Evolutionary conservation across 78 protist genomes (phyloP).

Genomic region (Dictyostelium firmibasis): DNA sequence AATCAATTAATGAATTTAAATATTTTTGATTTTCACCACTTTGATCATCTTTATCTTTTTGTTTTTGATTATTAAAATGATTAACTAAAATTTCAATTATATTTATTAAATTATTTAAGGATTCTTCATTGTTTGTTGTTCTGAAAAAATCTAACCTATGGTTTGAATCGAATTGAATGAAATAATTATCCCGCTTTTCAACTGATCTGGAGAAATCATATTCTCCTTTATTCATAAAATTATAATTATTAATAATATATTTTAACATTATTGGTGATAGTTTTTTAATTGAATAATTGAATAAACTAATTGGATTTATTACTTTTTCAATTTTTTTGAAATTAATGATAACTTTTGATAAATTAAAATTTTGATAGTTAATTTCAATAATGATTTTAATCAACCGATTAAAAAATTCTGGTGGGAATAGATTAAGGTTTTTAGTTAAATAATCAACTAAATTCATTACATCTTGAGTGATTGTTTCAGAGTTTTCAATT

Average conservation of each 20-base stretch:
- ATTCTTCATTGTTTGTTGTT: neutral
- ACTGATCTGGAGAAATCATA: neutral
- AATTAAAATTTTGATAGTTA: no score
- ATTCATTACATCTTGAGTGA: neutral
- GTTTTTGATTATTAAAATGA: no score
- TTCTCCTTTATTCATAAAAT: neutral
- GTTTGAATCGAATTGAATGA: no score
- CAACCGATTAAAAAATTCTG: no score
- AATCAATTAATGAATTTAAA: neutral
- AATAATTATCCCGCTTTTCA: neutral
- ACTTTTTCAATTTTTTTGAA: neutral
- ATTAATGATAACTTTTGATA: neutral
- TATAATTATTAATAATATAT: no score
- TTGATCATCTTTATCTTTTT: neutral
- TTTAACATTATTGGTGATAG: neutral
- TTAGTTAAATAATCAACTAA: neutral
- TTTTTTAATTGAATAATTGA: neutral
- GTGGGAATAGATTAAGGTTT: neutral
- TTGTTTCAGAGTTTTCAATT: neutral
- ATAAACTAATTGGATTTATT: no score
- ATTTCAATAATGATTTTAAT: no score
- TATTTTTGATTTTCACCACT: neutral
- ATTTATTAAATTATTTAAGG: neutral
- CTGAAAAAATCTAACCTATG: neutral
- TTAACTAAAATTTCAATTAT: neutral